Evolutionary conservation across 2,329 filamentous ascomycete species (phyloP).

Genomic region (Colletotrichum noveboracense): DNA sequence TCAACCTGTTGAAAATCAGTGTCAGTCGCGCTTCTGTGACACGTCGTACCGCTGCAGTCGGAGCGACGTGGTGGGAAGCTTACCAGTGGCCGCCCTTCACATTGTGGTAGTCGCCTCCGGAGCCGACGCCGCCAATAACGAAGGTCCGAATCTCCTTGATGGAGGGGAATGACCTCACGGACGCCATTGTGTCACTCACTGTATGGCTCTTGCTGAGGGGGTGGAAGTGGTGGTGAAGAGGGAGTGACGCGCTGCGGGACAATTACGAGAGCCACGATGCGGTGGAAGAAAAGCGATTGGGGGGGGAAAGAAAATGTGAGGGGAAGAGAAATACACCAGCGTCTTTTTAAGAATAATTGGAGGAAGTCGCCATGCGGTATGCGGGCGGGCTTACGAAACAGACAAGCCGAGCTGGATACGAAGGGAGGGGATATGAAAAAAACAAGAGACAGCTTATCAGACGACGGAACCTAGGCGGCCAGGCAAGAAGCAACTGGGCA

Average conservation of each 20-base stretch:
- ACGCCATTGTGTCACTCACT: conserved; percentile 42
- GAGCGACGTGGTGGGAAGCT: conserved; percentile 21
- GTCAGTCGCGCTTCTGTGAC: conserved; percentile 30
- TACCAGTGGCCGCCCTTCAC: conserved; percentile 77
- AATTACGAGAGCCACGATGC: background rate
- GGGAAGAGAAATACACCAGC: background rate
- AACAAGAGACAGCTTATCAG: background rate
- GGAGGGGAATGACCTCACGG: conserved; percentile 67
- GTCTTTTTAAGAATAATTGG: conserved; percentile 9
- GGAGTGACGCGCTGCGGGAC: background rate
- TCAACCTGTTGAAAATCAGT: conserved; percentile 70
- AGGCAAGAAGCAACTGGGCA: background rate
- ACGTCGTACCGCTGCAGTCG: background rate
- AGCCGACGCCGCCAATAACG: conserved; percentile 68
- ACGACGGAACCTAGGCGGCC: background rate
- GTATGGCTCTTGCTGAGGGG: background rate
- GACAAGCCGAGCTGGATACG: background rate
- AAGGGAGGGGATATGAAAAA: background rate
- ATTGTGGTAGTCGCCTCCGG: conserved; percentile 87
- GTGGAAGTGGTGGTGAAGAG: background rate
- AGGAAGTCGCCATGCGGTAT: background rate
- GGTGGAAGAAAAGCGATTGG: background rate
- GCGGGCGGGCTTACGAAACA: background rate
- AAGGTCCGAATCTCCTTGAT: conserved; percentile 79
- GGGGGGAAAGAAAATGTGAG: background rate